Evolutionary conservation across 208 protist species (phyloP), one percentile per base, ranked within the genome.

Genomic region (Trypanosoma cruzi): DNA sequence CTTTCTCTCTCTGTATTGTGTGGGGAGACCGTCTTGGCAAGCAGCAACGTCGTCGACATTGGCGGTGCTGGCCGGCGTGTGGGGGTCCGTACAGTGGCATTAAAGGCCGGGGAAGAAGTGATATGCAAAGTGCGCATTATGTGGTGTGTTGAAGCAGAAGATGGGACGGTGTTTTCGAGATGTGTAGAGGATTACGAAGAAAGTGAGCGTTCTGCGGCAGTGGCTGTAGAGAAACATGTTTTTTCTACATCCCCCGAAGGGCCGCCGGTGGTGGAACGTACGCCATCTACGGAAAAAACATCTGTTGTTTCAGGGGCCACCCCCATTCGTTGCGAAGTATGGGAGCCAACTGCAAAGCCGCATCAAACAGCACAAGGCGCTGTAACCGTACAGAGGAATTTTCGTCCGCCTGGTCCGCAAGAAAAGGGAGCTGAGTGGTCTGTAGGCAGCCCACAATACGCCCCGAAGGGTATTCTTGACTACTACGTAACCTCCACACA

Each of bases 401-500:
- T 50, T 6, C n/a, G 20, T 18, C 2, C 24, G n/a, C n/a, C 7
- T 24, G 14, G 8, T 8, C 16, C 26, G 20, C 13, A 44, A n/a
- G 32, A 59, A 29, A 44, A 32, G 10, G 46, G 46, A 14, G 44
- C 53, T 26, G 52, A 28, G 44, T 69, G 53, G 70, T 75, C 6
- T n/a, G 50, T 69, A n/a, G n/a, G 29, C 20, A 40, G 20, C 32
- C 55, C 53, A 22, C 70, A 55, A 40, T 29, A 69, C 37, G 44
- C 70, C 24, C 61, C 55, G 58, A 53, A 62, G 40, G 65, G 48
- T 28, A 18, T 59, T 44, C 32, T 77, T 55, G 72, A 85, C 46
- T 81, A 80, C 57, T 81, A 73, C 50, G 65, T 68, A 0, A 75
- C 71, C 1, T 82, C 72, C 46, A 85, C 76, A 42, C 80, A 85